Conservation (phyloP, 805 yeast species). For the Saturnispora zaruensis region DNA sequence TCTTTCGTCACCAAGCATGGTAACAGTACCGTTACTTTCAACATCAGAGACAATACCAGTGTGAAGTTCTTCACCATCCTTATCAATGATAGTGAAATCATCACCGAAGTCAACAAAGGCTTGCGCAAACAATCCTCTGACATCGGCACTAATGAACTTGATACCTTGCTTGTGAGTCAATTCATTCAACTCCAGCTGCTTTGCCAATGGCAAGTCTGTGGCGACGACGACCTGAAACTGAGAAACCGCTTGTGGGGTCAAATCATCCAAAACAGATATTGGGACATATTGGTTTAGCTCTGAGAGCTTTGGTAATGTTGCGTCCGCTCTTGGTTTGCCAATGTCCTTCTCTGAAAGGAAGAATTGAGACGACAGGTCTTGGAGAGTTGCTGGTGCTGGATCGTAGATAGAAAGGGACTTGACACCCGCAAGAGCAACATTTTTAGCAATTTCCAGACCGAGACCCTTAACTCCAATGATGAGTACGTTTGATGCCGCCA, state of each 20-base stretch:
- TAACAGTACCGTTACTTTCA: conserved; percentile 82
- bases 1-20: conserved; percentile 83
- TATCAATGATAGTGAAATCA: conserved; percentile 69
- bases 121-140: conserved; percentile 81
- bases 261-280: conserved; percentile 50
- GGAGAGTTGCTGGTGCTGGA: conserved; percentile 55
- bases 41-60: conserved; percentile 85
- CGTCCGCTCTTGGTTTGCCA: conserved; percentile 70
- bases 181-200: conserved; percentile 66
- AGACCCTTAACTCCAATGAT: conserved; percentile 85
- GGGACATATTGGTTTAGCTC: conserved; percentile 92
- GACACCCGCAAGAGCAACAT: conserved; percentile 95
- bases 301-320: conserved; percentile 56
- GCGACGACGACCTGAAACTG: conserved; percentile 75
- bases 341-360: conserved; percentile 64
- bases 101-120: conserved; percentile 88
- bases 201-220: conserved; percentile 65
- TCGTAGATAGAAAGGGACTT: conserved; percentile 83
- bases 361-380: conserved; percentile 84
- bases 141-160: conserved; percentile 73
- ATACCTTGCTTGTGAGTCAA: conserved; percentile 66
- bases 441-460: conserved; percentile 94
- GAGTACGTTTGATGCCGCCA: conserved; percentile 91
- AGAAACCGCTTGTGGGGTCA: conserved; percentile 45
- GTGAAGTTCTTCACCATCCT: conserved; percentile 87